Evolutionary conservation across 495 filamentous ascomycete genomes (phyloP).

Genomic region (Friedmanniomyces simplex): DNA sequence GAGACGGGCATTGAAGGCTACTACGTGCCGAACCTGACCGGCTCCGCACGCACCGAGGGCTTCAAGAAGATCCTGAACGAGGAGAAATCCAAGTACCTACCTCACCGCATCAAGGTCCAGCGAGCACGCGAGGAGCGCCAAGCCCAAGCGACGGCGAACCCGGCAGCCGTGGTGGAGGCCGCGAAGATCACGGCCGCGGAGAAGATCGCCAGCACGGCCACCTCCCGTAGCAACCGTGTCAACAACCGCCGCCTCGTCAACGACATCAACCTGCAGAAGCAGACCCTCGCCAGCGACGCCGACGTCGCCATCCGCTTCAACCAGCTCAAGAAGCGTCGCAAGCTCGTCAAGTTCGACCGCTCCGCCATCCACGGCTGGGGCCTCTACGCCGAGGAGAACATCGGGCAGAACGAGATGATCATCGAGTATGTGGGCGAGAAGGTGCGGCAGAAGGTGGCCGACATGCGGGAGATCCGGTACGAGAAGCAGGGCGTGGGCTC

Average conservation of each 20-base stretch:
- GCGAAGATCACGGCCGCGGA: constrained; percentile 62
- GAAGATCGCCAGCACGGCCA: constrained; percentile 64
- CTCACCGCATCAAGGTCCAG: constrained; percentile 92
- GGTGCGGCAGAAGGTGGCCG: constrained; percentile 89
- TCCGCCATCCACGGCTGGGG: constrained; percentile 99
- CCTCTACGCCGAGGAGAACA: constrained; percentile 93
- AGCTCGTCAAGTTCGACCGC: constrained; percentile 93
- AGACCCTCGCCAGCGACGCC: constrained; percentile 46
- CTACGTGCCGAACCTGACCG: constrained; percentile 75
- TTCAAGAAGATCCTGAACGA: constrained; percentile 88
- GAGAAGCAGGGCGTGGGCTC: constrained; percentile 94
- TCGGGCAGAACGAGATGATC: constrained; percentile 97
- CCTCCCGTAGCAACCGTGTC: constrained; percentile 80
- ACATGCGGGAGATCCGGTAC: constrained; percentile 84
- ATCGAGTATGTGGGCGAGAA: constrained; percentile 99
- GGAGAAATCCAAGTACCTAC: constrained; percentile 96
- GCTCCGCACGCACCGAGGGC: constrained; percentile 83
- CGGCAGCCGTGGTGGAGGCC: constrained; percentile 52
- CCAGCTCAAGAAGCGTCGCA: constrained; percentile 98
- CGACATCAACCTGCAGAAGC: constrained; percentile 89
- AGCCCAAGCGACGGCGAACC: constrained; percentile 64
- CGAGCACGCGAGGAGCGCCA: constrained; percentile 80
- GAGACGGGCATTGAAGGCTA: constrained; percentile 69
- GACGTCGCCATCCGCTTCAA: constrained; percentile 76
- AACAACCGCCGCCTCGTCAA: constrained; percentile 90